These are phyloP conservation scores for Petunia secreta DNA, from an alignment of 257 asterid genomes.

Conservation along the genomic window DNA sequence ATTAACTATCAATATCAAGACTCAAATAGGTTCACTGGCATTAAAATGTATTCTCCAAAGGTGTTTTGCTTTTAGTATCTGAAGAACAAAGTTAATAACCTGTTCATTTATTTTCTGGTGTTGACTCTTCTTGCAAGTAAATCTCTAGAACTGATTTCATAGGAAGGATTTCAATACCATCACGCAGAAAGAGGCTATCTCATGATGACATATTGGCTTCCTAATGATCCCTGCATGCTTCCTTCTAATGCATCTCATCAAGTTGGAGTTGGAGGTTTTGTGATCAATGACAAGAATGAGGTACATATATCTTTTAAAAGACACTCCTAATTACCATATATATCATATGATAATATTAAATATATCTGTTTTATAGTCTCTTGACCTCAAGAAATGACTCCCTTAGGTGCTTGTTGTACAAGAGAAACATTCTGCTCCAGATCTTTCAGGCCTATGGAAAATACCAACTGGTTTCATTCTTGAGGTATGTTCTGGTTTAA, in stretches of 20 bases:
- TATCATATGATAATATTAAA: background rate
- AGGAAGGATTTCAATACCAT: constrained; percentile 89
- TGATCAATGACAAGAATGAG: constrained; percentile 70
- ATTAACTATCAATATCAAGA: background rate
- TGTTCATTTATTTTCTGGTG: background rate
- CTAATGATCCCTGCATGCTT: constrained; percentile 72
- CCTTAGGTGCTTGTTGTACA: constrained; percentile 73
- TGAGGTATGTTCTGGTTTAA: constrained; percentile 45
- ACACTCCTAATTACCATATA: background rate
- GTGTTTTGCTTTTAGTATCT: background rate
- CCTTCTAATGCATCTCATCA: constrained; percentile 95
- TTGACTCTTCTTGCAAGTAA: background rate
- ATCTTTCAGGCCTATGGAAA: constrained; percentile 73
- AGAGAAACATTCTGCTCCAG: constrained; percentile 61
- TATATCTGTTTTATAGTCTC: background rate
- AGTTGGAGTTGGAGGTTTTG: constrained; percentile 89
- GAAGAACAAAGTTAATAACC: background rate
- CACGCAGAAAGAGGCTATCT: constrained; percentile 79
- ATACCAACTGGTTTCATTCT: constrained; percentile 81
- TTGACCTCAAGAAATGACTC: background rate
- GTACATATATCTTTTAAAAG: constrained; percentile 33
- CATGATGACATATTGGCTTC: constrained; percentile 93
- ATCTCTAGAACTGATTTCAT: constrained; percentile 14
- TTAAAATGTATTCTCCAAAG: background rate
- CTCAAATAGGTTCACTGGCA: background rate